Percentiles rank a stretch among this genome's conserved stretches.
Evolutionary conservation across 176 grass and related monocot genomes (phyloP).

Genomic region (Lolium rigidum): DNA sequence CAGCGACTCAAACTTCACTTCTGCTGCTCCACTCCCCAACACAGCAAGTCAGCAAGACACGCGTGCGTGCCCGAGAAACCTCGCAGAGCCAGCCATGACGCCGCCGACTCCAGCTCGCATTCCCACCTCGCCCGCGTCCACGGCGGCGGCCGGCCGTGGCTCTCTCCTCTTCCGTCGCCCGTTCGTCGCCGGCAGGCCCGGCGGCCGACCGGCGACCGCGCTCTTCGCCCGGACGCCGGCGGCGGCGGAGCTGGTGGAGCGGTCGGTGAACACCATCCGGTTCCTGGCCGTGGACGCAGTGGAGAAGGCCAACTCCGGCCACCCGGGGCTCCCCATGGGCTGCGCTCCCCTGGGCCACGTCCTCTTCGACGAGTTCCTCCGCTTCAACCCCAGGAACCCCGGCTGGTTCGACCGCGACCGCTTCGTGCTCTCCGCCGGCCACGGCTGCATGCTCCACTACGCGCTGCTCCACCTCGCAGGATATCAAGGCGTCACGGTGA

Average conservation of each 20-base stretch:
- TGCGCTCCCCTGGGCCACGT: constrained; percentile 87
- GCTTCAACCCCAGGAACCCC: constrained; percentile 85
- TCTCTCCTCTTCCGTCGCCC: neutral
- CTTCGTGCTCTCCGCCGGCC: constrained; percentile 88
- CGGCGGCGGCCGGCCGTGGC: too few species aligned
- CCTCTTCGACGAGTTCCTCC: constrained; percentile 84
- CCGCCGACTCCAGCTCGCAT: too few species aligned
- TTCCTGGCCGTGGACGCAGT: constrained; percentile 82
- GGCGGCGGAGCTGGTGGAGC: constrained; percentile 53
- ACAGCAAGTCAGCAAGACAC: too few species aligned
- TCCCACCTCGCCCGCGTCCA: too few species aligned
- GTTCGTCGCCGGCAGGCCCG: neutral
- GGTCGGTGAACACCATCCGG: constrained; percentile 87
- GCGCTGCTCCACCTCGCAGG: constrained; percentile 91
- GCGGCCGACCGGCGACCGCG: neutral
- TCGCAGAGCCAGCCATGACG: constrained; percentile 20
- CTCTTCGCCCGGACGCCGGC: constrained; percentile 19
- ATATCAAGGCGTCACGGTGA: constrained; percentile 79
- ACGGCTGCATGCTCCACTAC: constrained; percentile 93
- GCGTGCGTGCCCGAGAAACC: too few species aligned
- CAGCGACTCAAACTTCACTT: too few species aligned
- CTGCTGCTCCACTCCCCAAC: too few species aligned
- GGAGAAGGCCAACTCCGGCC: constrained; percentile 85
- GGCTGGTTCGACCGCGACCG: constrained; percentile 91
- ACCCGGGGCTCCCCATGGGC: constrained; percentile 87